Percentiles rank a stretch among this genome's conserved stretches.
phyloP scores from a whole-genome alignment of 805 yeast species.

The Wickerhamomyces chambardii region DNA sequence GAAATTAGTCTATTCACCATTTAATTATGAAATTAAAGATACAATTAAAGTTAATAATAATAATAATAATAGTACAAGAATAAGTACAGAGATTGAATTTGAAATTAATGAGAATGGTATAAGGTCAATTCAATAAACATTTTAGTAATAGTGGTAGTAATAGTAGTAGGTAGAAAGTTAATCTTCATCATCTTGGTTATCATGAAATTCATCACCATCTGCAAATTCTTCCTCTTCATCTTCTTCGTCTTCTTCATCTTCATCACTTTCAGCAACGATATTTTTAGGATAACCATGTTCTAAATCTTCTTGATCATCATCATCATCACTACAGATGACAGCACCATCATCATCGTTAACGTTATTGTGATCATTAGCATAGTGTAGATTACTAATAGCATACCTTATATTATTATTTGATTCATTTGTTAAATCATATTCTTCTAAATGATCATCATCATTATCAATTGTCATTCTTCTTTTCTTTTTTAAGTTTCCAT shows the following conservation, averaged over 20 bases:
- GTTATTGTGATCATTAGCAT: constrained; percentile 29
- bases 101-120: constrained; percentile 15
- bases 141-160: too few species aligned
- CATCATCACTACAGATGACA: constrained; percentile 12
- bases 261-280: neutral
- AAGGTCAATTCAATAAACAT: neutral
- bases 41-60: neutral
- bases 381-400: too few species aligned
- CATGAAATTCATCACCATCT: neutral
- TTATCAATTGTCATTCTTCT: constrained; percentile 25
- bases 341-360: constrained; percentile 26
- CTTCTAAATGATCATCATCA: constrained; percentile 27
- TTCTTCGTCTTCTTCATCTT: neutral
- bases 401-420: constrained; percentile 2
- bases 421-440: constrained; percentile 30
- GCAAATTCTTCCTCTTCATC: neutral
- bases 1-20: constrained; percentile 32
- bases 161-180: too few species aligned
- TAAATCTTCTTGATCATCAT: constrained; percentile 13
- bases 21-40: constrained; percentile 7
- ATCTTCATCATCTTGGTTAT: too few species aligned
- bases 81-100: constrained; percentile 10
- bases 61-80: constrained; percentile 1
- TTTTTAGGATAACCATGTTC: constrained; percentile 31
- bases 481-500: constrained; percentile 7